Base-by-base conservation (phyloP, 2,329 filamentous ascomycete genomes). In the Coleophoma crateriformis region DNA sequence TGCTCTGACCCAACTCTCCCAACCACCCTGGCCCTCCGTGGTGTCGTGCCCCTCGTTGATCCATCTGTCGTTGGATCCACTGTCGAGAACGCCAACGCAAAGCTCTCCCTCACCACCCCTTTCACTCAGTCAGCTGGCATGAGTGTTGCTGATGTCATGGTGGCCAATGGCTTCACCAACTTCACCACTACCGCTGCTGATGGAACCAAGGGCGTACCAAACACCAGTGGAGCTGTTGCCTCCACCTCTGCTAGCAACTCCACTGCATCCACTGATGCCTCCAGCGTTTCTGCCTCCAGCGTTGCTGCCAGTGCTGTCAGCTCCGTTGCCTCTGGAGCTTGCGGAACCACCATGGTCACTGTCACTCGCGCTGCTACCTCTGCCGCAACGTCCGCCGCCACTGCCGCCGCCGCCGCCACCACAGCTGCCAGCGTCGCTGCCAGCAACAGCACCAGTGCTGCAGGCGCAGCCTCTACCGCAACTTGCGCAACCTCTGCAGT, bases 11-110 rank as follows among this genome's bases (percentile, higher is more conserved):
- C 82, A 2, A 69, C 73, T 22, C 77, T 88, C 2, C 85, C 85
- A 11, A 76, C 72, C 33, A 85, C 79, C 7, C 67, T 68, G 20
- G 74, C 73, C 49, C 78, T 88, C 33, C 75, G 84, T 40, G 85
- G 85, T 54, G 82, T 88, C 50, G 73, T 85, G 4, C 84, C 84
- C 22, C 72, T 84, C 14, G 77, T 88, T 53, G 85, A 88, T 64
- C 84, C 85, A 2, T 78, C 68, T 53, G 81, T 87, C 37, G 70
- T 60, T 46, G 79, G 76, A 50, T 69, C 78, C 19, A 81, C 75
- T 48, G 59, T 70, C 11, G 79, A 81, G 63, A 87, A 86, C 54
- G 76, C 78, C 52, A 78, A 84, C 63, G 81, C 82, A 14, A 68
- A 67, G 2, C 65, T 66, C 20, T 84, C 79, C 4, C 63, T 76